These are phyloP conservation scores for Microstroma glucosiphilum DNA, from an alignment of 1,284 basidiomycete genomes.

Conservation along the genomic window DNA sequence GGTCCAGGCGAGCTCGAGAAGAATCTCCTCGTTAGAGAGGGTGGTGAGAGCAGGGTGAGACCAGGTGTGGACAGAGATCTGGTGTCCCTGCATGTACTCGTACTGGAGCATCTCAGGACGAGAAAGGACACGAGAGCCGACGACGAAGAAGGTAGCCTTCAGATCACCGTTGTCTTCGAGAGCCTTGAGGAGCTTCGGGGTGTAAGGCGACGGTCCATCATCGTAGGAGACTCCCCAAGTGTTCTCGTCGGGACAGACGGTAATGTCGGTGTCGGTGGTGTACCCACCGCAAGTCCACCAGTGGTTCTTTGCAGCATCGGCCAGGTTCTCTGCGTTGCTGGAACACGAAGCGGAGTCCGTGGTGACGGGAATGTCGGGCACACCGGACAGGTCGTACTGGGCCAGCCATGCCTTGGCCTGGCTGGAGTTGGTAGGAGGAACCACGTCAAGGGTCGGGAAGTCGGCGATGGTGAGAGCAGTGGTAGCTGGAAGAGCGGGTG, in stretches of 20 bases:
- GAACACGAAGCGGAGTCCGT: slow-evolving; percentile 62
- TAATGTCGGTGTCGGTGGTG: slow-evolving; percentile 67
- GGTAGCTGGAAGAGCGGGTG: slow-evolving; percentile 29
- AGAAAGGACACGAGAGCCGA: slow-evolving; percentile 81
- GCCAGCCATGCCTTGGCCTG: slow-evolving; percentile 68
- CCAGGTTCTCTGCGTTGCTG: slow-evolving; percentile 60
- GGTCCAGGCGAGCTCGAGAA: slow-evolving; percentile 89
- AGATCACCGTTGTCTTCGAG: slow-evolving; percentile 61
- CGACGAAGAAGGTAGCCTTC: slow-evolving; percentile 81
- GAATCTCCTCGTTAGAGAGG: slow-evolving; percentile 76
- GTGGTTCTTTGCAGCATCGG: slow-evolving; percentile 51
- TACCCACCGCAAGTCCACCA: slow-evolving; percentile 84
- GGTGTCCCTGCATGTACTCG: slow-evolving; percentile 70
- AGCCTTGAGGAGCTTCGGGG: slow-evolving; percentile 63
- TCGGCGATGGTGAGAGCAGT: slow-evolving; percentile 37
- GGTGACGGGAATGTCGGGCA: slow-evolving; percentile 61
- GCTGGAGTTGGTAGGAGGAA: slow-evolving; percentile 63
- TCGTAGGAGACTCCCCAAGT: slow-evolving; percentile 68
- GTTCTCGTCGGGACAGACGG: slow-evolving; percentile 68
- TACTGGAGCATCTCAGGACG: slow-evolving; percentile 68
- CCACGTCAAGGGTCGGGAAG: slow-evolving; percentile 67
- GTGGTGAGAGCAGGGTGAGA: slow-evolving; percentile 63
- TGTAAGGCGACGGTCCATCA: slow-evolving; percentile 76
- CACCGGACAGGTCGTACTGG: slow-evolving; percentile 55
- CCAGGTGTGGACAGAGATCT: slow-evolving; percentile 54